Conservation (phyloP, 768 basidiomycete genomes). For the Calocera viscosa region DNA sequence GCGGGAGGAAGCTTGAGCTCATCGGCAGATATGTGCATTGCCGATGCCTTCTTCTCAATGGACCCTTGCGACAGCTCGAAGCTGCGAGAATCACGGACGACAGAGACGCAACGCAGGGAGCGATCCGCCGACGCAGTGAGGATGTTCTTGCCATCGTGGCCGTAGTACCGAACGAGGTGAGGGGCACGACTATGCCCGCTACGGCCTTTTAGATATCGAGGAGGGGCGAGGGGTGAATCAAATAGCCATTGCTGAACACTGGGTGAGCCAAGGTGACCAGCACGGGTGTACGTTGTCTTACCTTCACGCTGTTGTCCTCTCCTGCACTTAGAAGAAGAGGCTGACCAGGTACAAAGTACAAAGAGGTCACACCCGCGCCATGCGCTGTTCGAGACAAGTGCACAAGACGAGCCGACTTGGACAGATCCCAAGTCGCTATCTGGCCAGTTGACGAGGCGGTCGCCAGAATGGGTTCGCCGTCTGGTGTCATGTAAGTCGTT, state of each 20-base stretch:
- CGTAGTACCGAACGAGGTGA: conserved; percentile 86
- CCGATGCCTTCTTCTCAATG: conserved; percentile 64
- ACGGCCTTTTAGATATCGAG: conserved; percentile 79
- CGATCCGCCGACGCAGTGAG: conserved; percentile 79
- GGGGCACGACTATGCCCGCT: conserved; percentile 88
- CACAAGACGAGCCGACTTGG: conserved; percentile 63
- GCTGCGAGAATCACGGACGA: conserved; percentile 88
- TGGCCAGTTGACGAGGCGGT: conserved; percentile 78
- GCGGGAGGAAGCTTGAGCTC: conserved; percentile 78
- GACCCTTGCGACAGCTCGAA: conserved; percentile 94
- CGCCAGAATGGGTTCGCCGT: conserved; percentile 79
- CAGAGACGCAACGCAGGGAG: conserved; percentile 75
- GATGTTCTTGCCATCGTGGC: conserved; percentile 91
- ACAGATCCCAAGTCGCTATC: conserved; percentile 87
- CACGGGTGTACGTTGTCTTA: conserved; percentile 23
- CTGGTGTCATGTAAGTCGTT: conserved; percentile 29
- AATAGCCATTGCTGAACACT: conserved; percentile 88
- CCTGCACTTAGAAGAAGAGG: conserved; percentile 81
- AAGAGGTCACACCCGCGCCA: conserved; percentile 63
- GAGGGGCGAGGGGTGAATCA: conserved; percentile 76
- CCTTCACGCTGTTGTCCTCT: conserved; percentile 92
- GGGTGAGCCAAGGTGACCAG: neutral
- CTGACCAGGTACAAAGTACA: conserved; percentile 91
- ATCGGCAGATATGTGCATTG: conserved; percentile 61
- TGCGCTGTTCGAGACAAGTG: conserved; percentile 84